Percentiles rank a stretch among this genome's conserved stretches.
phyloP scores from a whole-genome alignment of 2,329 filamentous ascomycete genomes.

The Claviceps spartinae region DNA sequence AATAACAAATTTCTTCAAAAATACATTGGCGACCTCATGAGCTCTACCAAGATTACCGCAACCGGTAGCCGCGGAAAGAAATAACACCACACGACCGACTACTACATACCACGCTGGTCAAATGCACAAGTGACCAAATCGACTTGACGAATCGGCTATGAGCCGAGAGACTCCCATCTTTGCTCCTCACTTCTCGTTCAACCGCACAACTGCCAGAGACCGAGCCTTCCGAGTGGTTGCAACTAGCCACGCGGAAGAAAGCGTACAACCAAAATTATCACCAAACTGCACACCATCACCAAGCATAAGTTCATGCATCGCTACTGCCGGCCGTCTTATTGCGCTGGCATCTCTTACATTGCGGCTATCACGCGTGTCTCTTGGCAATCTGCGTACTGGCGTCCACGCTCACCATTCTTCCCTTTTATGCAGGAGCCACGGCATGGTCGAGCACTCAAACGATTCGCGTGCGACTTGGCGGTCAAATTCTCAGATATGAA shows the following conservation, averaged over 20 bases:
- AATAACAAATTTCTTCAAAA: constrained; percentile 97
- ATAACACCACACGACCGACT: constrained; percentile 15
- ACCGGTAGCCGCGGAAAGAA: constrained; percentile 39
- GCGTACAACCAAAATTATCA: background rate
- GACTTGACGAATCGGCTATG: background rate
- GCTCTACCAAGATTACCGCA: constrained; percentile 61
- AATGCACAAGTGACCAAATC: background rate
- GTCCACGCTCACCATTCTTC: no score
- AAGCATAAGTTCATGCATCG: background rate
- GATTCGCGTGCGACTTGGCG: background rate
- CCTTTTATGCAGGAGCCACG: background rate
- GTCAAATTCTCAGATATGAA: no score
- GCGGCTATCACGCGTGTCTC: no score
- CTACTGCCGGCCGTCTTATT: no score
- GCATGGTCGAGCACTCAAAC: background rate
- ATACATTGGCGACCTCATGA: constrained; percentile 94
- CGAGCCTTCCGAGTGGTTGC: background rate
- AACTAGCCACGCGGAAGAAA: background rate
- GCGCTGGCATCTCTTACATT: background rate
- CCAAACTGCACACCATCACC: background rate
- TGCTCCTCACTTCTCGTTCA: background rate
- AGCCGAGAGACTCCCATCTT: background rate
- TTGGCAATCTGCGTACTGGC: background rate
- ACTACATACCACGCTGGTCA: background rate
- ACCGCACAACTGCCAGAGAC: background rate